Percentiles rank a stretch among this genome's conserved stretches.
phyloP scores from a whole-genome alignment of 371 early-diverging fungal species.

The Parasitella parasitica region DNA sequence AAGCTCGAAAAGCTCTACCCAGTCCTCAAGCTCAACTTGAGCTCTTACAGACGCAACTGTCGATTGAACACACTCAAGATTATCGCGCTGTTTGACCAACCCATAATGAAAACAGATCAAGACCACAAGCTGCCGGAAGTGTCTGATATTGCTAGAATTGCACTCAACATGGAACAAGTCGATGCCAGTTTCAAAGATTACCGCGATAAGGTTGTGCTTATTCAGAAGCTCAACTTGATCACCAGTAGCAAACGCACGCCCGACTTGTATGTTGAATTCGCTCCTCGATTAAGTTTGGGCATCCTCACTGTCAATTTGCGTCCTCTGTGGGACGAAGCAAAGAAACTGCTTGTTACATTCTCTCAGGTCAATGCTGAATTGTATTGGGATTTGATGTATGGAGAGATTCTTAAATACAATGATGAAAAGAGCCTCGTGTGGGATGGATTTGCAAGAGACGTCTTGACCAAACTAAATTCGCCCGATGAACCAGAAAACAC shows the following conservation, averaged over 20 bases:
- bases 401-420: slow-evolving; percentile 56
- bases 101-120: slow-evolving; percentile 44
- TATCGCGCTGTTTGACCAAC: slow-evolving; percentile 67
- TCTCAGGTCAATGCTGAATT: slow-evolving; percentile 53
- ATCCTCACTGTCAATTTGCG: slow-evolving; percentile 75
- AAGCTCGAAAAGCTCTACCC: slow-evolving; percentile 51
- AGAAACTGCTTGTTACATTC: slow-evolving; percentile 53
- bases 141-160: slow-evolving; percentile 52
- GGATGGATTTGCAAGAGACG: slow-evolving; percentile 50
- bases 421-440: slow-evolving; percentile 58
- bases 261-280: slow-evolving; percentile 60
- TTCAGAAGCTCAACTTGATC: slow-evolving; percentile 67
- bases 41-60: slow-evolving; percentile 55
- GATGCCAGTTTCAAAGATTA: slow-evolving; percentile 59
- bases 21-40: slow-evolving; percentile 58
- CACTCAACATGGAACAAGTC: slow-evolving; percentile 64
- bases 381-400: slow-evolving; percentile 66
- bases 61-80: slow-evolving; percentile 76
- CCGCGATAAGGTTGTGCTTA: slow-evolving; percentile 78
- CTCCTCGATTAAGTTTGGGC: slow-evolving; percentile 62
- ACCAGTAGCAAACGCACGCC: slow-evolving; percentile 61
- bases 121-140: slow-evolving; percentile 35
- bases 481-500: slow-evolving; percentile 19
- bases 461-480: slow-evolving; percentile 21
- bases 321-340: slow-evolving; percentile 84